Base-by-base conservation (phyloP, 208 protist species). In the Lotmaria passim region DNA sequence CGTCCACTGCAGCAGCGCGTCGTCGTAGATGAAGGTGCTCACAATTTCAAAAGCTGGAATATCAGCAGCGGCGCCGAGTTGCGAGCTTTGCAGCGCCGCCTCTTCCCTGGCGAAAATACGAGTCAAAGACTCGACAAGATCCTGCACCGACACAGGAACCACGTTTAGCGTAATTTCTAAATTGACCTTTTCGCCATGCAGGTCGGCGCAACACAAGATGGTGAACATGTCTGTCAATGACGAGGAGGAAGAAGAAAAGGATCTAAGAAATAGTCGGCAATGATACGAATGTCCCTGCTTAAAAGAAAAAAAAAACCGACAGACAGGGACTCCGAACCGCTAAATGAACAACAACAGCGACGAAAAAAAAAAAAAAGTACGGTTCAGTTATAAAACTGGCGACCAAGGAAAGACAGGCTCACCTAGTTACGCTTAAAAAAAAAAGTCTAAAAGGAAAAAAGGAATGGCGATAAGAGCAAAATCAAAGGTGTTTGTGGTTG, bases 161-260 rank as follows among this genome's bases (percentile, higher is more conserved):
- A 28, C 39, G 21, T 75, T 43, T 15, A 93, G 85, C 4, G 70
- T 84, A 23, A 95, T 23, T 71, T 95, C 87, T 0, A 93, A 68
- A 44, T 95, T 95, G 26, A 88, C 81, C 73, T 95, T 95, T 15
- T 86, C 86, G 6, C 90, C 84, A 52, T 75, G 81, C 7, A 95
- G 43, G 61, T 95, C 87, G 19, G 90, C 87, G 47, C 87, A 93
- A 48, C 83, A 86, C 41, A 95, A 69, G 41, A 95, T 30, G 21
- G 80, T 89, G 74, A 86, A 95, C 87, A 93, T 93, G 26, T 24
- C 23, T 30, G 2, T 4, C 7, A 0, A 34, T 30, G 2, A 17
- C 19, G 19, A 58, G 19, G 33, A 30, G 11, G 26, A 58, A 28
- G 15, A 58, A 43, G 26, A 43, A 23, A 17, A 36, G 50, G 17